phyloP scores from a whole-genome alignment of 345 rosid species.

The Moricandia moricandioides region DNA sequence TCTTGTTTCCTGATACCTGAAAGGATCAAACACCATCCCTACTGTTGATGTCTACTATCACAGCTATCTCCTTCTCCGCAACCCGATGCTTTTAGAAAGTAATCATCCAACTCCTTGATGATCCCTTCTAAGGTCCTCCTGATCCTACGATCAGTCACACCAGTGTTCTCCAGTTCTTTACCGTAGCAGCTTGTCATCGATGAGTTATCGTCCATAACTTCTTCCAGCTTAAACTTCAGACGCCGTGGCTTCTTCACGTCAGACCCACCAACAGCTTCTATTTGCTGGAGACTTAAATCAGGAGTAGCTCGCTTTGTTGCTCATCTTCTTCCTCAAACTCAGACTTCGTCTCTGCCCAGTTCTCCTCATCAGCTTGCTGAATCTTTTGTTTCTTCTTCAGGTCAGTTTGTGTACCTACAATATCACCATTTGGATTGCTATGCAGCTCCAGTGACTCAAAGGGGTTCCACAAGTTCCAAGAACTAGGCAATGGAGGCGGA shows the following conservation, averaged over 20 bases:
- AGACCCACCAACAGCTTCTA: slow-evolving; percentile 31
- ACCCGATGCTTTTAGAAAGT: slow-evolving; percentile 82
- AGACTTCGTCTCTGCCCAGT: slow-evolving; percentile 66
- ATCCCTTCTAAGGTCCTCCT: slow-evolving; percentile 70
- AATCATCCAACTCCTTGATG: slow-evolving; percentile 76
- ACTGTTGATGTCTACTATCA: slow-evolving; percentile 59
- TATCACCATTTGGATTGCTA: slow-evolving; percentile 33
- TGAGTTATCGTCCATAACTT: slow-evolving; percentile 52
- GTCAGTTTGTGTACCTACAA: slow-evolving; percentile 31
- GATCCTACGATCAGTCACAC: slow-evolving; percentile 43
- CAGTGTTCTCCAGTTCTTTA: slow-evolving; percentile 45
- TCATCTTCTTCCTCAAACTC: slow-evolving; percentile 67
- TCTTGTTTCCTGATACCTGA: slow-evolving; percentile 54
- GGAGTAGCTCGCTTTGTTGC: slow-evolving; percentile 40
- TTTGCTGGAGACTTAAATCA: slow-evolving; percentile 14
- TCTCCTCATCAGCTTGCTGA: slow-evolving; percentile 54
- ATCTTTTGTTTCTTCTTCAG: slow-evolving; percentile 33
- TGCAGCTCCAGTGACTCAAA: slow-evolving; percentile 37
- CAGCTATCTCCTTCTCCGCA: slow-evolving; percentile 67
- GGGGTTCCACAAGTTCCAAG: slow-evolving; percentile 60
- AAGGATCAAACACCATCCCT: slow-evolving; percentile 49
- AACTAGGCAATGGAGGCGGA: slow-evolving; percentile 43
- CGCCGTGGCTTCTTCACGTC: slow-evolving; percentile 31
- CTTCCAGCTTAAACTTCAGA: slow-evolving; percentile 40
- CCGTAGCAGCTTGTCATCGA: slow-evolving; percentile 53